Base-by-base conservation (phyloP, 768 basidiomycete species). In the Tricholoma flavovirens region DNA sequence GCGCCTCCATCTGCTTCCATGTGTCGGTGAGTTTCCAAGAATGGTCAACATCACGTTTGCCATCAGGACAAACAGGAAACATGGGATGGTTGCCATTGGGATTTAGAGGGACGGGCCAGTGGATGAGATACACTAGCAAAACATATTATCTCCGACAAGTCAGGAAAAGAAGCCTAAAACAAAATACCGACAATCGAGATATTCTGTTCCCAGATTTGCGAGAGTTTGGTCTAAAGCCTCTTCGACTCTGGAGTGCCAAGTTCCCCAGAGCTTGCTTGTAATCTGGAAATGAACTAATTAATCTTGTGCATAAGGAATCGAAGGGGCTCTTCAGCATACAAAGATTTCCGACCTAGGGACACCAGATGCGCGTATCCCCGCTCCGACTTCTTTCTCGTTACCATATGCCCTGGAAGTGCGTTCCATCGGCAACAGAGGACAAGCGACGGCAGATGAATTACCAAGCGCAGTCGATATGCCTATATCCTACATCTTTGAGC, bases 331-430 rank as follows among this genome's bases (percentile, higher is more conserved):
- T 2, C 29, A 17, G 51, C 53, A 4, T 26, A 68, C 77, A 56
- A 77, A 79, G 36, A 77, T 65, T 60, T 94, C 87, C 14, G 81
- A 79, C 60, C 93, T 79, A 24, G 86, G 84, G 21, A 93, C 78
- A 26, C 90, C 93, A 56, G 86, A 87, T 32, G 78, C 81, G 60
- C 78, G 83, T 65, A 95, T 83, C 10, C 90, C 93, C 58, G 84
- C 79, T 5, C 91, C 93, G 14, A 94, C 91, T 60, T 89, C 85
- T 63, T 83, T 82, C 68, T 93, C 90, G 66, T 93, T 93, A 54
- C 79, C 79, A 63, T 88, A 87, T 40, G 54, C 73, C 77, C 86
- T 83, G 73, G 57, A 38, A 57, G 24, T 55, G 4, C 17, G 42
- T 21, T 17, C 19, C 19, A n/a, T 43, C 56, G 43, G 36, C 51